Percentiles rank a stretch among this genome's conserved stretches.
Evolutionary conservation across 2,329 filamentous ascomycete genomes (phyloP).

Genomic region (Ceratocystis destructans): DNA sequence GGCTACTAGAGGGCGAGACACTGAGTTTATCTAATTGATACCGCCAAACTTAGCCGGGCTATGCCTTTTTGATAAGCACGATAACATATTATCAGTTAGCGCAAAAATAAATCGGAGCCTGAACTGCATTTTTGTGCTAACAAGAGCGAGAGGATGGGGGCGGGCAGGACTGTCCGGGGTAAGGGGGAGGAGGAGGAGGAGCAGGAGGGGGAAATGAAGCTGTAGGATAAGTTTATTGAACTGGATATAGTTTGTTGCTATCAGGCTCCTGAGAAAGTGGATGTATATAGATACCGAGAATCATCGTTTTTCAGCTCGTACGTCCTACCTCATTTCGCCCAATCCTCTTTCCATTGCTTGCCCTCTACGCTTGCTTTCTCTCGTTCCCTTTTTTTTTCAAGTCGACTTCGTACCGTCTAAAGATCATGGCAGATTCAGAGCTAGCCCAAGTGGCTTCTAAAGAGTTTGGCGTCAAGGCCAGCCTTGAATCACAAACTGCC

Average conservation of each 20-base stretch:
- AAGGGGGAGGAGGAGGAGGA: background rate
- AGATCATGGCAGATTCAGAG: background rate
- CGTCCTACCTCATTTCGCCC: background rate
- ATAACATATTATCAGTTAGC: background rate
- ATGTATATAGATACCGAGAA: background rate
- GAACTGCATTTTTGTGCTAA: background rate
- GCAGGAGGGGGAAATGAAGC: background rate
- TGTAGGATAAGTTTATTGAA: background rate
- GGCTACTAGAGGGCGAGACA: background rate
- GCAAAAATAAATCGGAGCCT: background rate
- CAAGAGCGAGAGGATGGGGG: background rate
- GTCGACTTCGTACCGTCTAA: background rate
- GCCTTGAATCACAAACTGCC: conserved; percentile 6
- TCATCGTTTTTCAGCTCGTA: background rate
- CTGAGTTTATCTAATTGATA: background rate
- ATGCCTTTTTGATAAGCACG: background rate
- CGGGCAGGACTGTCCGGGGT: background rate
- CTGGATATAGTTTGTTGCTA: too few species aligned
- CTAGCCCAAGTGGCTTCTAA: background rate
- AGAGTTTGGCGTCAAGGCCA: conserved; percentile 5
- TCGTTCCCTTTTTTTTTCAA: background rate
- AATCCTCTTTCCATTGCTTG: background rate
- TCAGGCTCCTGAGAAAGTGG: background rate
- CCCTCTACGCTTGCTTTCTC: background rate
- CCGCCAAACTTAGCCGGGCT: conserved; percentile 8